phyloP scores from a whole-genome alignment of 345 rosid species.

The Eucalyptus paniculata region DNA sequence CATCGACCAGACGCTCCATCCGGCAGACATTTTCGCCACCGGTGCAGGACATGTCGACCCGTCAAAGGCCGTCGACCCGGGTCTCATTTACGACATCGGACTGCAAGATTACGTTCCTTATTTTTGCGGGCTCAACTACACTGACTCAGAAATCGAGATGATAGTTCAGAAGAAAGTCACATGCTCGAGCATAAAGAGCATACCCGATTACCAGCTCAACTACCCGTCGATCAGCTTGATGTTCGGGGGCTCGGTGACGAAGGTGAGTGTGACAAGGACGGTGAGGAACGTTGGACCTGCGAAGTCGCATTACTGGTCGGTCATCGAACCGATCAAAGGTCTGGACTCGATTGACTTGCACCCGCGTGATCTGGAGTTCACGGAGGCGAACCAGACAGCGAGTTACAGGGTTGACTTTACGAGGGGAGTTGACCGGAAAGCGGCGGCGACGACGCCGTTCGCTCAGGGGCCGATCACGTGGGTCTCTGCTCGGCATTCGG shows the following conservation, averaged over 20 bases:
- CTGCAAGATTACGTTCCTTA: conserved; percentile 24
- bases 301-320: neutral
- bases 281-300: neutral
- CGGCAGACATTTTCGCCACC: conserved; percentile 34
- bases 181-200: neutral
- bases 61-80: conserved; percentile 38
- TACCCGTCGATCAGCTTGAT: neutral
- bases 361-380: neutral
- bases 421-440: neutral
- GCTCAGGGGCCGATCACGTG: neutral
- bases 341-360: neutral
- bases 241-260: neutral
- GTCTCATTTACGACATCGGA: conserved; percentile 42
- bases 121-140: conserved; percentile 31
- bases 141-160: conserved; percentile 1
- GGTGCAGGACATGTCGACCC: conserved; percentile 63
- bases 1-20: conserved; percentile 28
- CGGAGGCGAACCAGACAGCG: neutral
- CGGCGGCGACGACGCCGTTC: neutral
- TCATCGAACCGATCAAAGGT: neutral
- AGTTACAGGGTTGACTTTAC: neutral
- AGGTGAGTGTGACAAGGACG: neutral
- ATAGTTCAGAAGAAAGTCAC: neutral
- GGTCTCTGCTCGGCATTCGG: neutral
- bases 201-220: conserved; percentile 8